Conservation (phyloP, 805 yeast species). For the Ogataea pini region DNA sequence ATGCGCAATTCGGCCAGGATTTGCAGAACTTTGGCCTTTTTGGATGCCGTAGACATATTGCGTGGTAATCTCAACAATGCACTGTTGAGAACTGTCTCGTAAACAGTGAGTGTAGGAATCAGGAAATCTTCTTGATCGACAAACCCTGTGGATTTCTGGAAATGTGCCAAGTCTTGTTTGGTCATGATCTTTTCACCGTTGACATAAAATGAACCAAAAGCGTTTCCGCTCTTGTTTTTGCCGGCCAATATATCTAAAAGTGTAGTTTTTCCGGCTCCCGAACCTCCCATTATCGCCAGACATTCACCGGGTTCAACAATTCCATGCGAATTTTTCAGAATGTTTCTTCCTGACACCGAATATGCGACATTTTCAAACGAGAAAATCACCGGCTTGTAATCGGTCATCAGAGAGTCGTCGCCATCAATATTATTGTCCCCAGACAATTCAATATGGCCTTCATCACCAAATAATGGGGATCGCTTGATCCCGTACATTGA, state of each 20-base stretch:
- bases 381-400: slow-evolving; percentile 67
- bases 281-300: slow-evolving; percentile 96
- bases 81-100: slow-evolving; percentile 90
- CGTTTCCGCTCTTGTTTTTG: slow-evolving; percentile 75
- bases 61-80: slow-evolving; percentile 87
- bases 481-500: slow-evolving; percentile 51
- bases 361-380: slow-evolving; percentile 76
- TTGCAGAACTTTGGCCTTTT: slow-evolving; percentile 77
- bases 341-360: slow-evolving; percentile 48
- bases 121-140: slow-evolving; percentile 95
- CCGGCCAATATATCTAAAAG: slow-evolving; percentile 87
- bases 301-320: slow-evolving; percentile 84
- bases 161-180: slow-evolving; percentile 41
- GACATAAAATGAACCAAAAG: slow-evolving; percentile 66
- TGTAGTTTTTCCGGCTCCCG: slow-evolving; percentile 98
- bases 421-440: slow-evolving; percentile 39
- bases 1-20: slow-evolving; percentile 86
- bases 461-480: slow-evolving; percentile 58
- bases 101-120: slow-evolving; percentile 91
- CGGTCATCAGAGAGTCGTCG: slow-evolving; percentile 40
- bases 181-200: slow-evolving; percentile 59
- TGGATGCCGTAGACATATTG: slow-evolving; percentile 69
- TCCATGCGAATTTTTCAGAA: slow-evolving; percentile 71
- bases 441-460: slow-evolving; percentile 25
- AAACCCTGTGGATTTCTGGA: slow-evolving; percentile 77